These are phyloP conservation scores for Boletus speciosus DNA, from an alignment of 768 basidiomycete genomes.

Conservation along the genomic window DNA sequence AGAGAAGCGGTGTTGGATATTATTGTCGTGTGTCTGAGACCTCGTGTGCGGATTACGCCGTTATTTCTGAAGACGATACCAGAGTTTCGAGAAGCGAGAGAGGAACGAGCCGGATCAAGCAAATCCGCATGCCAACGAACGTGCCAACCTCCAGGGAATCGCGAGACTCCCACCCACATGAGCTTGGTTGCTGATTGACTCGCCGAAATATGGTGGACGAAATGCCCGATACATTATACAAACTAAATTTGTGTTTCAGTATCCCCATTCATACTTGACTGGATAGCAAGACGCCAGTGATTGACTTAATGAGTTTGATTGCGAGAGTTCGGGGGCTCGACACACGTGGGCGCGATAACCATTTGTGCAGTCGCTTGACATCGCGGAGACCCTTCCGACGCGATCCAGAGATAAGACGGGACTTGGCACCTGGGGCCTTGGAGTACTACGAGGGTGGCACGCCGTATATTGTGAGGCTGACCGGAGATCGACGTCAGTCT, in stretches of 20 bases:
- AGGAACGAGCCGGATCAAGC: not conserved
- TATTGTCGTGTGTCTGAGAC: not conserved
- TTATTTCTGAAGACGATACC: not conserved
- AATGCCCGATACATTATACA: not conserved
- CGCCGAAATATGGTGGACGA: not conserved
- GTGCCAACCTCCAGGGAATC: not conserved
- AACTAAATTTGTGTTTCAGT: not conserved
- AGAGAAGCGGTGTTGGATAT: not conserved
- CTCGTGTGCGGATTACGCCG: not conserved
- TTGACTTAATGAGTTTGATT: not conserved
- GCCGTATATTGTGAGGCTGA: not conserved
- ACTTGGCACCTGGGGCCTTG: not conserved
- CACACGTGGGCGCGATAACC: not conserved
- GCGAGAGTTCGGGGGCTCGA: not conserved
- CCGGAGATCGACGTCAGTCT: not conserved
- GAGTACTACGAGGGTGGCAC: not conserved
- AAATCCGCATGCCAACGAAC: constrained; percentile 1
- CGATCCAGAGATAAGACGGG: not conserved
- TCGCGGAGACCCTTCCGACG: not conserved
- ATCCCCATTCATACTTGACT: not conserved
- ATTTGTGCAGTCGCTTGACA: not conserved
- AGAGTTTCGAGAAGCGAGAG: not conserved
- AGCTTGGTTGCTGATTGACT: not conserved
- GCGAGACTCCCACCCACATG: not conserved
- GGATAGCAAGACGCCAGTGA: not conserved